Base-by-base conservation (phyloP, 2,329 filamentous ascomycete species). In the Sphaerulina vaccinii region DNA sequence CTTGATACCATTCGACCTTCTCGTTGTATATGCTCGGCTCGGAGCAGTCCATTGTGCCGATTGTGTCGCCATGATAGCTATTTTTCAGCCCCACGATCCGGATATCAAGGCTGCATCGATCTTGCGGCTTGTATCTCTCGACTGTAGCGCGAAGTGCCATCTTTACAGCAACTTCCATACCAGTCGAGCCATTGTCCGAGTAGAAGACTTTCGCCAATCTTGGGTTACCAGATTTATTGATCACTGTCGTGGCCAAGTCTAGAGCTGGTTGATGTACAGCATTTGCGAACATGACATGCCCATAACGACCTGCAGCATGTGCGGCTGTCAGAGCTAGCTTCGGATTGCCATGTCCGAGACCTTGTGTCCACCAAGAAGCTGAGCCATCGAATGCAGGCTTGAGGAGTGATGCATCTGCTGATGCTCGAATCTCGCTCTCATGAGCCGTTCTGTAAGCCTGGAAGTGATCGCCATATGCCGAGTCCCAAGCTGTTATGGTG, bases 321-420 rank as follows among this genome's bases (percentile, higher is more conserved):
- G 89, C 87, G 1, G 88, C 88, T 0, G 87, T 83, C 1, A 93
- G 78, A 0, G 87, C 81, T 1, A 95, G 75, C 0, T 77, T 72
- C 0, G 88, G 81, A 60, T 88, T 90, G 5, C 84, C 86, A 59
- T 95, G 90, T 1, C 90, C 89, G 0, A 95, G 78, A 2, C 89
- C 89, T 69, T 95, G 90, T 0, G 89, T 95, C 89, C 90, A 95
- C 89, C 90, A 95, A 0, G 88, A 92, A 1, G 88, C 88, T 0
- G 88, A 93, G 2, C 86, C 89, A 61, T 95, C 90, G 49, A 93
- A 90, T 0, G 86, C 85, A 1, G 87, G 79, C 39, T 77, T 78
- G 0, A 89, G 70, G 3, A 83, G 64, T 5, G 71, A 61, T 18
- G 44, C 29, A 18, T n/a, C 46, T 7, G 48, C 55, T 6, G 22